These are phyloP conservation scores for Xerophyta viscosa DNA, from an alignment of 106 monocot species.

Conservation along the genomic window DNA sequence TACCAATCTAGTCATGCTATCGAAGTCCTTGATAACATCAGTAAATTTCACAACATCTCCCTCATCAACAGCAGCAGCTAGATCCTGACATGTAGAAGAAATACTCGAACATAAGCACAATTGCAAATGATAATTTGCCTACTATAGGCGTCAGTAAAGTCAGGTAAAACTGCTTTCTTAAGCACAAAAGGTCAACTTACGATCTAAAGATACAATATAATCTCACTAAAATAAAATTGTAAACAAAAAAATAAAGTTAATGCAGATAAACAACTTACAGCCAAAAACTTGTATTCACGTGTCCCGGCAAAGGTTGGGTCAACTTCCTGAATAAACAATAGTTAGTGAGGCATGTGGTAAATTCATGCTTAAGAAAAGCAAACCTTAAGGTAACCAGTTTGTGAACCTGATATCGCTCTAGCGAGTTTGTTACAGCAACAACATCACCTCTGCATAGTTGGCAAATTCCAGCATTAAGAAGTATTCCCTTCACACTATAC, in stretches of 20 bases:
- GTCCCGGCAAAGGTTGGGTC: conserved; percentile 72
- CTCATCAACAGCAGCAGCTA: conserved; percentile 73
- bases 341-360: too few relatives aligned
- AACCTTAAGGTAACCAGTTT: too few relatives aligned
- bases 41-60: conserved; percentile 81
- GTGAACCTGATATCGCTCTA: conserved; percentile 72
- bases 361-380: too few relatives aligned
- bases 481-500: conserved; percentile 78
- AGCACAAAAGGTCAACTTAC: too few relatives aligned
- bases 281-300: conserved; percentile 62
- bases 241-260: too few relatives aligned
- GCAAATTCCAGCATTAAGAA: conserved; percentile 91
- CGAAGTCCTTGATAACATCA: conserved; percentile 63
- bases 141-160: too few relatives aligned
- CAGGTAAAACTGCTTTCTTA: too few relatives aligned
- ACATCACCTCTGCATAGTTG: conserved; percentile 78
- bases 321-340: conserved; percentile 34
- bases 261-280: conserved; percentile 49
- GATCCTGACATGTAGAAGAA: conserved; percentile 48
- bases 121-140: too few relatives aligned
- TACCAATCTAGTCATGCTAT: conserved; percentile 93
- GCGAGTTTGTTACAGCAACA: conserved; percentile 65
- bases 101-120: too few relatives aligned
- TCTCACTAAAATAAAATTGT: too few relatives aligned
- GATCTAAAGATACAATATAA: too few relatives aligned